Conservation (phyloP, 2,329 filamentous ascomycete species). For the Nigrospora oryzae region DNA sequence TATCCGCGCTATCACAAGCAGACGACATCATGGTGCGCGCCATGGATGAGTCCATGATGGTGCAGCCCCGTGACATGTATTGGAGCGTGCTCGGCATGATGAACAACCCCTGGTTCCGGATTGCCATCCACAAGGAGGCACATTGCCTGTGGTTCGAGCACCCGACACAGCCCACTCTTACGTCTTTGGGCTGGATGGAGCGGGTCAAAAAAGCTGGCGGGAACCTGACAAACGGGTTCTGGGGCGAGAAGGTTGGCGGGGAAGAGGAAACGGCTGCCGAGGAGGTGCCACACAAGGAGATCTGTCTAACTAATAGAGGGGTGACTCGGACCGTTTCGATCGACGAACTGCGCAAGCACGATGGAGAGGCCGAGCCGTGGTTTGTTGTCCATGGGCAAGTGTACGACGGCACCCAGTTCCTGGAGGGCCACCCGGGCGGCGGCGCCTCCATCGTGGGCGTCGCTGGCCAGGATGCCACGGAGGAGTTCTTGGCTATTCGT, state of each 20-base stretch:
- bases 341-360: slow-evolving; percentile 64
- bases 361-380: slow-evolving; percentile 62
- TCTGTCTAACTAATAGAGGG: slow-evolving; percentile 68
- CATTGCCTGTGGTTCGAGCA: slow-evolving; percentile 71
- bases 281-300: slow-evolving; percentile 48
- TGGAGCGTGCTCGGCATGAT: slow-evolving; percentile 96
- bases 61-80: slow-evolving; percentile 89
- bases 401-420: slow-evolving; percentile 75
- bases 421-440: slow-evolving; percentile 78
- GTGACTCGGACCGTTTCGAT: slow-evolving; percentile 56
- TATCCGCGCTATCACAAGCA: slow-evolving; percentile 52
- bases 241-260: slow-evolving; percentile 65
- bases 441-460: slow-evolving; percentile 76
- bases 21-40: slow-evolving; percentile 72
- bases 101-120: slow-evolving; percentile 92
- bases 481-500: slow-evolving; percentile 92
- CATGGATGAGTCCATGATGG: slow-evolving; percentile 85
- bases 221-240: slow-evolving; percentile 71
- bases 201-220: slow-evolving; percentile 75
- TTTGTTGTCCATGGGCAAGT: slow-evolving; percentile 85
- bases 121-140: slow-evolving; percentile 64
- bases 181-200: slow-evolving; percentile 88
- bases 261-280: slow-evolving; percentile 31
- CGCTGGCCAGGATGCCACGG: slow-evolving; percentile 73
- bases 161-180: slow-evolving; percentile 71